Base-by-base conservation (phyloP, 1,139 yeast species). In the Blastobotrys buckinghamii region DNA sequence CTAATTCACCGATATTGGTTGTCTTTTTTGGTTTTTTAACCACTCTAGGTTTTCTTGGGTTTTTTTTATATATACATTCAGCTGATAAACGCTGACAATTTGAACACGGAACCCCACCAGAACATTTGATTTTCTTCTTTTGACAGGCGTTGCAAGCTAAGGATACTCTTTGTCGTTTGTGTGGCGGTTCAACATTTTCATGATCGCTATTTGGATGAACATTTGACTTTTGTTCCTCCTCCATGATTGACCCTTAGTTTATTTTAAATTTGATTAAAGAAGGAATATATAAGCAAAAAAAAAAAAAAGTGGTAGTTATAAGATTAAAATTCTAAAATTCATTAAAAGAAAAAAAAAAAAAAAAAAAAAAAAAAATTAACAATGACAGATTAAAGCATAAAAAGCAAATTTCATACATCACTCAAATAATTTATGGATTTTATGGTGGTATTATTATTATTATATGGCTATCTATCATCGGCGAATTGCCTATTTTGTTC, bases 71-170 rank as follows among this genome's bases (percentile, higher is more conserved):
- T 15, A 56, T 53, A 47, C 71, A 67, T 12, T 67, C 59, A 33
- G 52, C 57, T 2, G 68, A 65, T 1, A 75, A 67, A 50, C 76
- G 78, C 4, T 64, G 45, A 60, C 95, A 87, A 54, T 78, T 73
- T 0, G 76, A 65, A 58, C 95, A 86, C 0, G 95, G 95, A 54
- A 80, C 78, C 26, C 49, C 58, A 56, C 87, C 95, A 59, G 83
- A 84, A 61, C 95, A 87, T 60, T 84, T 84, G 45, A 82, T 77
- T 63, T 85, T 85, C 49, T 79, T 69, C 51, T 75, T 70, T 58
- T 85, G 81, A 63, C 95, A 86, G 42, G 75, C 70, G 54, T 79
- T 84, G 59, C 95, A 87, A 0, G 72, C 72, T 27, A 63, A 61
- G 6, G 67, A 60, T 8, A 67, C 64, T n/a, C 71, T 57, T 46